Evolutionary conservation across 768 basidiomycete species (phyloP), one percentile per base, ranked within the genome.

Genomic region (Collybia mongolica): DNA sequence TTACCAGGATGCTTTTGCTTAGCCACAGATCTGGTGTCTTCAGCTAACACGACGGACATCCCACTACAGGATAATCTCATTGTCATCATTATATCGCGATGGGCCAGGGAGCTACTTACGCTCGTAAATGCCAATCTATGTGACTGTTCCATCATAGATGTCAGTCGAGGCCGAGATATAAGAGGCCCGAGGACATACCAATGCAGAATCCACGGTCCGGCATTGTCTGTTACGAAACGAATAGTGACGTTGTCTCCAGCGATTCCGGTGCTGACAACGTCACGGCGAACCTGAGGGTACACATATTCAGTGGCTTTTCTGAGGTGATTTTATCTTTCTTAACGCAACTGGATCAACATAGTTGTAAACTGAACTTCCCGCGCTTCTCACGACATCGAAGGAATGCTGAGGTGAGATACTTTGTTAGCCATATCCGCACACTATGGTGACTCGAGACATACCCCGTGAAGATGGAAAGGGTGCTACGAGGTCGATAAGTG

Each of bases 401-500:
- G 17, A 2, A 41, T 41, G 17, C 39, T 41, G 19, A 17, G 6
- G 17, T 9, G 12, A 41, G 2, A 41, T 12, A 41, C 1, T 2
- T 17, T 12, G 7, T 20, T 15, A 24, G 15, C 9, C 8, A 41
- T 20, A 7, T 9, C 17, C 3, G 4, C 17, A 20, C 15, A 41
- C n/a, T 20, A 18, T 20, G 18, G 17, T 12, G 18, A 32, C 32
- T 9, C 39, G 39, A 28, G 26, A 61, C 73, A 55, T 62, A 78
- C 73, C 2, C 76, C 77, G 46, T 77, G 76, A 48, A 77, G 54
- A 57, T 79, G 77, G 60, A 77, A 72, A 1, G 76, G 75, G 49
- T 79, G 77, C 70, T 64, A 22, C 4, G 36, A 2, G n/a, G 43
- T 19, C 22, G 17, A 39, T n/a, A 9, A n/a, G 24, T 17, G 6